Evolutionary conservation across 805 yeast genomes (phyloP), one percentile per base, ranked within the genome.

Genomic region (Candida sphagnicola): DNA sequence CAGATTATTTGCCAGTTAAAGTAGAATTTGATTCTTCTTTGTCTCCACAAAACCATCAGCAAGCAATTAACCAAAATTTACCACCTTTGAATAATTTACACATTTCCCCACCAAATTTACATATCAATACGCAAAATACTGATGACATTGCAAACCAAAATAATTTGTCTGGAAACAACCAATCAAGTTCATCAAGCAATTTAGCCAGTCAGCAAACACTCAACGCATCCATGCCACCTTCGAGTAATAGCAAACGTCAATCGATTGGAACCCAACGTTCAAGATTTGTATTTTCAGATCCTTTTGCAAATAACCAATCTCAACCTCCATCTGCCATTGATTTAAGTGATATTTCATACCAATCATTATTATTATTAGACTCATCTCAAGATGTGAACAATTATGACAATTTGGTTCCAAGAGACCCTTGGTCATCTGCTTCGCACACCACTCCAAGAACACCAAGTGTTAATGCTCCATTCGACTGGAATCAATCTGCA

Each of bases 211-310:
- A 31, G n/a, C n/a, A n/a, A n/a, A n/a, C n/a, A n/a, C n/a, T n/a
- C n/a, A 8, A 42, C 33, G 10, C 40, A 33, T 12, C 43, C 23
- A 13, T 36, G 28, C 8, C 43, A 35, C 35, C 42, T 25, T 4
- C 52, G 50, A 17, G 47, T 18, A 35, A 35, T 28, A 17, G 6
- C 8, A 75, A 76, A 53, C 67, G 83, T 50, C 77, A 79, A 36
- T 70, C 80, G 13, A 56, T 76, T 34, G 77, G 78, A 26, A 65
- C 70, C 40, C 82, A 78, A 52, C 63, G 85, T 47, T 79, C 85
- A n/a, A 69, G 87, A 48, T 81, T 82, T 50, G 66, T 82, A 28
- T 82, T 82, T 53, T 74, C 81, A 47, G 88, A 82, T 53, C 86
- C 87, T 8, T 67, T 67, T 41, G 39, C 51, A 15, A 32, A 40